A percentile compares a stretch with the other conserved stretches of the same genome.
These are phyloP conservation scores for Malus fusca DNA, from an alignment of 306 rosid species.

Conservation along the genomic window DNA sequence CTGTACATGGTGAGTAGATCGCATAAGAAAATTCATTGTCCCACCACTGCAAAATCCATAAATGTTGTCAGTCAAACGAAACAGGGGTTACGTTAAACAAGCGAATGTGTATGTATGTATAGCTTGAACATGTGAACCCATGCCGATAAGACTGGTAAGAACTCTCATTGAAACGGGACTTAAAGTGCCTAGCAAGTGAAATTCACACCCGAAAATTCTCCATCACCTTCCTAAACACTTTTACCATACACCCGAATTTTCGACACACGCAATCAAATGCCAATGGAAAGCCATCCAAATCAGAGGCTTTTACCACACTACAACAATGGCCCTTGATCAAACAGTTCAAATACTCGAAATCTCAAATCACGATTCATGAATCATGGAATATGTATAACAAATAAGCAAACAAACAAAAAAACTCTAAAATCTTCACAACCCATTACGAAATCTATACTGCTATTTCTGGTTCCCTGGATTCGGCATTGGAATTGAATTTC, in stretches of 20 bases:
- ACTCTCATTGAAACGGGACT: neutral
- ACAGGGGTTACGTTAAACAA: neutral
- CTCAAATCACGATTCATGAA: neutral
- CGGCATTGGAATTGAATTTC: neutral
- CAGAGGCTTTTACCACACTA: neutral
- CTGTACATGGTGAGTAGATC: constrained; percentile 40
- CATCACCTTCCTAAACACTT: neutral
- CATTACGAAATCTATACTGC: neutral
- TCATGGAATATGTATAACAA: neutral
- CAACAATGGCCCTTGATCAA: neutral
- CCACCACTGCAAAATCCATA: constrained; percentile 26
- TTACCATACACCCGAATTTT: neutral
- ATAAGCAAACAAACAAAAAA: neutral
- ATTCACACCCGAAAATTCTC: neutral
- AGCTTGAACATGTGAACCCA: neutral
- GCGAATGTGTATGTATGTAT: neutral
- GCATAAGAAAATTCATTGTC: constrained; percentile 70
- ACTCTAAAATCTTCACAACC: neutral
- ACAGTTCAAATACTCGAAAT: neutral
- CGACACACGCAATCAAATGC: neutral
- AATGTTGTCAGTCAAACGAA: neutral
- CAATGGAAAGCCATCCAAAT: neutral
- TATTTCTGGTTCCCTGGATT: neutral
- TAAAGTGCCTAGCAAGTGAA: neutral
- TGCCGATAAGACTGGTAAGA: neutral